Evolutionary conservation across 768 basidiomycete genomes (phyloP), one percentile per base, ranked within the genome.

Genomic region (Mrakia gelida): DNA sequence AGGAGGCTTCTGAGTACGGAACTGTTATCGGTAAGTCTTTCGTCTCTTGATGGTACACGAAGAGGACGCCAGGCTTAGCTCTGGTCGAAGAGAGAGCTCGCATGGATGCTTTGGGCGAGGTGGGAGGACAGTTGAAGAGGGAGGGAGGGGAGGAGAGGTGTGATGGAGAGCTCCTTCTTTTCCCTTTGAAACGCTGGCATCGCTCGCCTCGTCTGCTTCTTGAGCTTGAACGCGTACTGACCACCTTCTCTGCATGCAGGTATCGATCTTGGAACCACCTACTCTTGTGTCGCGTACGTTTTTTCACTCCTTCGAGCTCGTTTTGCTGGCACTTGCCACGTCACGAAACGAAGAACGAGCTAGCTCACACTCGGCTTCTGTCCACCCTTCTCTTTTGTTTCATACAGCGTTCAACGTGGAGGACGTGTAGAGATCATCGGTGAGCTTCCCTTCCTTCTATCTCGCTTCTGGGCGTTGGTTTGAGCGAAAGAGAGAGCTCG

Each of bases 251-350:
- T 23, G 23, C 75, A 4, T 75, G 10, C 70, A 77, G 62, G 49
- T 81, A 73, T 83, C 92, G 94, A 96, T 88, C 87, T 96, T 86
- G 94, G 94, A 86, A 97, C 94, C 71, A 94, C 92, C 81, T 94
- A 97, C 87, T 97, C 95, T 80, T 97, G 95, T 87, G 95, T 98
- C 82, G 95, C 92, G 93, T 93, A 80, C 84, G 92, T 87, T 3
- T 0, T 41, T 67, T 59, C 73, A 56, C 5, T 54, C 63, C 54
- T n/a, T 10, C 18, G 28, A 23, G 15, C 54, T 59, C 41, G 61
- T 73, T 75, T 70, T 80, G 65, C 7, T 73, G 43, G 67, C 32
- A 21, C 6, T 23, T 10, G 32, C 13, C 34, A 2, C 74, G 49
- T 76, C 30, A 45, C 28, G 23, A 74, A 75, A 23, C 23, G 15